Conservation (phyloP, 768 basidiomycete genomes). For the Pisolithus sp. region DNA sequence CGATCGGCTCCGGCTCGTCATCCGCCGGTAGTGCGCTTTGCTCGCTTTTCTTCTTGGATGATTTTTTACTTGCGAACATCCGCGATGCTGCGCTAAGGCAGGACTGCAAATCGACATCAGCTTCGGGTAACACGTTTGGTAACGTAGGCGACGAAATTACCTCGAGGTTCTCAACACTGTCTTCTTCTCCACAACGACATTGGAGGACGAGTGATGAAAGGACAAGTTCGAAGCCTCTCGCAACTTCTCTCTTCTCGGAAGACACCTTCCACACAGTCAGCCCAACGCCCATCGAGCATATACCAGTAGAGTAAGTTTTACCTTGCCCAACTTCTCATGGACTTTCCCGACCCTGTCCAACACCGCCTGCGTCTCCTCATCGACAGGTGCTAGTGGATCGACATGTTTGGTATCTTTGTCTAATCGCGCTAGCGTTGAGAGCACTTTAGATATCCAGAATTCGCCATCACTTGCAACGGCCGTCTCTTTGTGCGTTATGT, state of each 20-base stretch:
- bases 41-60: conserved; percentile 29
- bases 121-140: not conserved
- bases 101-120: conserved; percentile 34
- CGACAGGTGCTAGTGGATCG: conserved; percentile 40
- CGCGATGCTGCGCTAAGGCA: conserved; percentile 54
- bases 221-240: conserved; percentile 66
- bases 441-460: conserved; percentile 70
- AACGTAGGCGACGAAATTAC: conserved; percentile 28
- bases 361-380: conserved; percentile 48
- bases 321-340: conserved; percentile 39
- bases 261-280: conserved; percentile 6
- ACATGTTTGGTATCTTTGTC: conserved; percentile 70
- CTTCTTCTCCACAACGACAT: conserved; percentile 60
- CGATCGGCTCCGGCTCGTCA: conserved; percentile 56
- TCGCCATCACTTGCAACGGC: conserved; percentile 66
- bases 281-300: not conserved
- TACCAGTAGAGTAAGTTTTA: conserved; percentile 15
- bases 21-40: conserved; percentile 16
- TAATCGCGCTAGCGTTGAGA: conserved; percentile 48
- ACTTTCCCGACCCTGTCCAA: conserved; percentile 40
- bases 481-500: conserved; percentile 47
- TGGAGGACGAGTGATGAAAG: conserved; percentile 65
- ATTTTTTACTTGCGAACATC: conserved; percentile 39
- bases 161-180: conserved; percentile 58
- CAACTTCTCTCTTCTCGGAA: conserved; percentile 18